phyloP scores from a whole-genome alignment of 2,329 filamentous ascomycete genomes.

The Calonectria fujianensis region DNA sequence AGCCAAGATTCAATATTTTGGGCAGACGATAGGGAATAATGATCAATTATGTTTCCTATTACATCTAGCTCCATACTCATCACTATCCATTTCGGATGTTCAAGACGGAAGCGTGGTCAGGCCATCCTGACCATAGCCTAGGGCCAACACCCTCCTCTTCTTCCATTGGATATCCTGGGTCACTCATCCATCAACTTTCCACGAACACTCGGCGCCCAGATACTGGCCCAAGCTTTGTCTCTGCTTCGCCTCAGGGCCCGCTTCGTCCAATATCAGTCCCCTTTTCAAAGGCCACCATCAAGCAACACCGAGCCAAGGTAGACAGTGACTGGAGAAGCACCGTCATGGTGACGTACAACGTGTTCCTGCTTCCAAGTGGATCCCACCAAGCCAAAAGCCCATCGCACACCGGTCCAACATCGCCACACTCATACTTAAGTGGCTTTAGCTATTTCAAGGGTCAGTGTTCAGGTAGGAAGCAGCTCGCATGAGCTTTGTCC shows the following conservation, averaged over 20 bases:
- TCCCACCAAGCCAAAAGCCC: not conserved
- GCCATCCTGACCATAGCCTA: not conserved
- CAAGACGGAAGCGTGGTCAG: not conserved
- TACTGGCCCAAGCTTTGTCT: not conserved
- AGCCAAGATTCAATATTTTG: slow-evolving; percentile 4
- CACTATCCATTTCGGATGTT: not conserved
- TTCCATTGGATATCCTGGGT: not conserved
- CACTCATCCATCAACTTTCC: not conserved
- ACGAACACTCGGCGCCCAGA: not conserved
- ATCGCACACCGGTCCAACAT: slow-evolving; percentile 1
- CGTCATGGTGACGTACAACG: slow-evolving; percentile 5
- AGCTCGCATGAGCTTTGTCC: not conserved
- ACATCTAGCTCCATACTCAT: not conserved
- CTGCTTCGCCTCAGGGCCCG: not conserved
- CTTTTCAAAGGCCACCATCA: not conserved
- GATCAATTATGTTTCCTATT: not conserved
- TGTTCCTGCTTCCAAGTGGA: slow-evolving; percentile 9
- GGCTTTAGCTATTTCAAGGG: not conserved
- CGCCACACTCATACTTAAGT: not conserved
- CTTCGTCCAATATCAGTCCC: not conserved
- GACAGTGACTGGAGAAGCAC: not conserved
- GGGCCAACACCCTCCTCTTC: not conserved
- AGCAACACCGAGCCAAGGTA: not conserved
- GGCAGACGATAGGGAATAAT: not conserved
- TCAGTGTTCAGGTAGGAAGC: not conserved